Conservation (phyloP, 139 green algal genomes). For the Microglena sp. region DNA sequence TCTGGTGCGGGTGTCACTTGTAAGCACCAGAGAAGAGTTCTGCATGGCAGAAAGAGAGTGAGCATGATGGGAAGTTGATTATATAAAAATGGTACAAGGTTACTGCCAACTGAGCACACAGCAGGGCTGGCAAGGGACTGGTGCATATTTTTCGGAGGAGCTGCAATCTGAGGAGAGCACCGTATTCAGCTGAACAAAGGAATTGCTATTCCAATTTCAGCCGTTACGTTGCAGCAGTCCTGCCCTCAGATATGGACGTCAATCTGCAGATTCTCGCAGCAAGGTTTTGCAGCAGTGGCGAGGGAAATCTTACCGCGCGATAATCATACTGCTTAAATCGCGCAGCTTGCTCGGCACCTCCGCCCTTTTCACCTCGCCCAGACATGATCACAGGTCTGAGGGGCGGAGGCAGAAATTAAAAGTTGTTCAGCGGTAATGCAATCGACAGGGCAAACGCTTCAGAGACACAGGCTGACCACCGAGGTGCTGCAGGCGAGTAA, state of each 20-base stretch:
- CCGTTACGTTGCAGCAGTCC: slow-evolving; percentile 1
- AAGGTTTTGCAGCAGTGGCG: background rate
- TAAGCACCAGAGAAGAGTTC: slow-evolving; percentile 96
- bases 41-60: slow-evolving; percentile 19
- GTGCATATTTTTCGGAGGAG: background rate
- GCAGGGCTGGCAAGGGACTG: background rate
- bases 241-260: background rate
- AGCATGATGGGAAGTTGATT: background rate
- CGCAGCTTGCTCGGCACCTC: slow-evolving; percentile 63
- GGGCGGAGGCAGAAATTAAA: background rate
- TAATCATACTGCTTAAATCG: slow-evolving; percentile 96
- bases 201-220: background rate
- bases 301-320: slow-evolving; percentile 55
- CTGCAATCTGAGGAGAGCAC: background rate
- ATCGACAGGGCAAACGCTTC: too few relatives aligned
- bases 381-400: background rate
- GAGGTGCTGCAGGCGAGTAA: too few relatives aligned
- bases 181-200: background rate
- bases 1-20: slow-evolving; percentile 71
- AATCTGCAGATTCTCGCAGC: too few relatives aligned
- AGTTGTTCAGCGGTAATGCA: background rate
- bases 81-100: background rate
- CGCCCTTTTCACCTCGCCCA: slow-evolving; percentile 9
- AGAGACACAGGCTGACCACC: too few relatives aligned
- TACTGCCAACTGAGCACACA: background rate